phyloP scores from a whole-genome alignment of 2,329 filamentous ascomycete genomes.

The Aspergillus sclerotialis region DNA sequence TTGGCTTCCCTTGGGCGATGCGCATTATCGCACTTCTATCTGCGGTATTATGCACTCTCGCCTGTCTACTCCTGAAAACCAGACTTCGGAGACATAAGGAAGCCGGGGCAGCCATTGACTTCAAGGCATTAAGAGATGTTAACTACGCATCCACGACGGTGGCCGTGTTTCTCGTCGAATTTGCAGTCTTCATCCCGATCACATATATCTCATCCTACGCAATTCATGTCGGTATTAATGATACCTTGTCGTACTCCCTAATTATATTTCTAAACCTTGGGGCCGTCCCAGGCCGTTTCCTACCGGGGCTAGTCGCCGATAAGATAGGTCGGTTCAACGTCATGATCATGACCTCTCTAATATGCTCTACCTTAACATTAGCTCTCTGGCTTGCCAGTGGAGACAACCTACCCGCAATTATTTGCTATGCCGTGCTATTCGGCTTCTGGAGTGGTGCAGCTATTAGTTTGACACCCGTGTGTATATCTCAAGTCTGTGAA shows the following conservation, averaged over 20 bases:
- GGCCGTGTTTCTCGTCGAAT: constrained; percentile 28
- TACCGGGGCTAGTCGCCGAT: constrained; percentile 28
- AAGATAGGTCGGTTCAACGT: constrained; percentile 25
- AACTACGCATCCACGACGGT: constrained; percentile 18
- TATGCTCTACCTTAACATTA: constrained; percentile 14
- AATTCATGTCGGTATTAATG: constrained; percentile 17
- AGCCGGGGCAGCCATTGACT: constrained; percentile 11
- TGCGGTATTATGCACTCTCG: constrained; percentile 11
- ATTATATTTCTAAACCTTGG: constrained; percentile 25
- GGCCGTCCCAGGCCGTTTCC: constrained; percentile 22
- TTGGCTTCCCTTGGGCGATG: constrained; percentile 27
- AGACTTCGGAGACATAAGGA: constrained; percentile 15
- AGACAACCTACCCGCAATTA: constrained; percentile 10
- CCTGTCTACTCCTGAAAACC: constrained; percentile 15
- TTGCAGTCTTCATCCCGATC: constrained; percentile 29
- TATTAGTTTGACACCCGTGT: constrained; percentile 33
- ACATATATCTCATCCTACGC: constrained; percentile 29
- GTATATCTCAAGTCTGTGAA: constrained; percentile 41
- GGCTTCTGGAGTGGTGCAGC: constrained; percentile 33
- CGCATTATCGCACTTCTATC: constrained; percentile 22
- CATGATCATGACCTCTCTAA: constrained; percentile 14
- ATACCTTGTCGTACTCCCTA: constrained; percentile 20
- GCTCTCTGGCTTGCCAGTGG: constrained; percentile 16
- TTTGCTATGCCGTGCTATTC: constrained; percentile 17
- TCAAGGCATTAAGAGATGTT: constrained; percentile 17